Evolutionary conservation across 2,329 filamentous ascomycete species (phyloP).

Genomic region (Metarhizium humberi): DNA sequence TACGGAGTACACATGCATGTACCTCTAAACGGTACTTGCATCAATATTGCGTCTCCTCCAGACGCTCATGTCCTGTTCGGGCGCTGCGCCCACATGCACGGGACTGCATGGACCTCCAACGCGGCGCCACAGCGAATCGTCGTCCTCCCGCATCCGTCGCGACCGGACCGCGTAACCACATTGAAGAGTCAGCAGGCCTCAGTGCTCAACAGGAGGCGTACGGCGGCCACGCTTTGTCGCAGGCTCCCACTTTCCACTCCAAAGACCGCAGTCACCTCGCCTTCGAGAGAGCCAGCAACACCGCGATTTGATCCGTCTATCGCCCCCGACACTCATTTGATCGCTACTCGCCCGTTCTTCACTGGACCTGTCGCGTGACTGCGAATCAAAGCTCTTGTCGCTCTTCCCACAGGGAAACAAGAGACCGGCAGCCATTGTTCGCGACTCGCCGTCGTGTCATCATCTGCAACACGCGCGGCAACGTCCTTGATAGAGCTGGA

Average conservation of each 20-base stretch:
- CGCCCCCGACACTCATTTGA: background rate
- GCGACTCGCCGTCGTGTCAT: background rate
- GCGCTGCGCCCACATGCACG: no score
- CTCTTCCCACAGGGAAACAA: background rate
- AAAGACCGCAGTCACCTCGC: background rate
- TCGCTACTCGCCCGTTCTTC: background rate
- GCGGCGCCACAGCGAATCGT: background rate
- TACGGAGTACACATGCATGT: no score
- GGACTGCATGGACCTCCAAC: background rate
- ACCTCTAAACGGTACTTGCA: no score
- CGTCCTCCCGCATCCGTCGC: conserved; percentile 16
- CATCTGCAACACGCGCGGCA: background rate
- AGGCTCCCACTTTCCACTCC: conserved; percentile 1
- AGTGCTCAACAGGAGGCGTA: background rate
- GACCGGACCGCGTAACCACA: conserved; percentile 21
- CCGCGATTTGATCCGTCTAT: background rate
- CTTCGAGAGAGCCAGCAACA: background rate
- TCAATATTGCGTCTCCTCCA: no score
- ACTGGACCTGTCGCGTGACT: background rate
- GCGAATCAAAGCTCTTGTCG: background rate
- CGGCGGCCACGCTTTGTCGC: background rate
- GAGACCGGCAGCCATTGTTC: background rate
- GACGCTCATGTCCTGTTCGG: no score
- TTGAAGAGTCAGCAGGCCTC: conserved; percentile 6
- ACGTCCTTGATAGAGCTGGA: background rate